Conservation (phyloP, 78 protist species). For the Dictyostelium purpureum region DNA sequence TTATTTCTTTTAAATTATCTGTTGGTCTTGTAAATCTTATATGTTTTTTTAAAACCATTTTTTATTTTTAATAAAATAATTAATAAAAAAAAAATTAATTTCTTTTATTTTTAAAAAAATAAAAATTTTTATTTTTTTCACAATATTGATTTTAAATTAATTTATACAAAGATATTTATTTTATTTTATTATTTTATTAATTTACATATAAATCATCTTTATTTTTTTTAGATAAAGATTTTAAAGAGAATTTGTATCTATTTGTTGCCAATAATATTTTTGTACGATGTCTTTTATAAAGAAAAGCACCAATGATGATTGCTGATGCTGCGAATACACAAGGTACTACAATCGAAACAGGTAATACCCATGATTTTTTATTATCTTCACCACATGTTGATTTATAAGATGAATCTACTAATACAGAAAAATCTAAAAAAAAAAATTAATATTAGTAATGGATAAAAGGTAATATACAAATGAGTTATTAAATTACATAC, state of each 20-base stretch:
- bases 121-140: no score
- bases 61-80: no score
- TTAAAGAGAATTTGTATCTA: not conserved
- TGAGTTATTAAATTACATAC: not conserved
- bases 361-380: not conserved
- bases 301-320: not conserved
- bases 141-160: no score
- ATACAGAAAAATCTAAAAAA: constrained; percentile 13
- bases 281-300: not conserved
- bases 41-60: not conserved
- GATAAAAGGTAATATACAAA: no score
- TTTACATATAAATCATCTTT: no score
- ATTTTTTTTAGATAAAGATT: no score
- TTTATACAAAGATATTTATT: no score
- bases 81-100: no score
- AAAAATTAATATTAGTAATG: no score
- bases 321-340: not conserved
- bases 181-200: no score
- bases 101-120: no score
- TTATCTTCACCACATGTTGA: not conserved
- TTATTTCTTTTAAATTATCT: not conserved
- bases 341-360: not conserved
- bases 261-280: not conserved
- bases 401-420: not conserved
- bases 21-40: constrained; percentile 18